A percentile compares a stretch with the other conserved stretches of the same genome.
phyloP scores from a whole-genome alignment of 169 alveolate genomes.

The Plasmodium yoelii region DNA sequence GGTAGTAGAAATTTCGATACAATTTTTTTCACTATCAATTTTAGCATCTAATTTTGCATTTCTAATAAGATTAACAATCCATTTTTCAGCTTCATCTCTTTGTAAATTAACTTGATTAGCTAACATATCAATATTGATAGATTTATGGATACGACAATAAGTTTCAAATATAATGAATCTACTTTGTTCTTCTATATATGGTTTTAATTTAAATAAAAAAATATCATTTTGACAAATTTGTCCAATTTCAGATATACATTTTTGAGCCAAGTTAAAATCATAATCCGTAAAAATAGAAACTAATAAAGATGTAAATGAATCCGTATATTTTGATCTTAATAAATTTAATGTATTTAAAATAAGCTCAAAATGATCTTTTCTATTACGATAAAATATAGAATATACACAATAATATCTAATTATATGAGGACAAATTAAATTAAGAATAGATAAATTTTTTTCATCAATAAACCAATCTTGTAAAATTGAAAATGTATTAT shows the following conservation, averaged over 20 bases:
- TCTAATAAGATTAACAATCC: constrained; percentile 93
- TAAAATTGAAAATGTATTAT: constrained; percentile 82
- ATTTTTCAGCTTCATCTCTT: constrained; percentile 91
- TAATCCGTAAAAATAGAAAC: constrained; percentile 90
- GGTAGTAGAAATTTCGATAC: constrained; percentile 92
- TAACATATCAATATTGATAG: constrained; percentile 90
- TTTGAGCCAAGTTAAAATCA: constrained; percentile 92
- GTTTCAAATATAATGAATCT: constrained; percentile 92
- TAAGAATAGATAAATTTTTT: constrained; percentile 83
- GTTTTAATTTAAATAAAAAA: constrained; percentile 89
- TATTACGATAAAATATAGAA: constrained; percentile 84
- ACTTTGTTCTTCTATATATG: constrained; percentile 90
- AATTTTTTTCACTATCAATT: constrained; percentile 92
- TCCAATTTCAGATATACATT: constrained; percentile 84
- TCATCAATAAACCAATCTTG: constrained; percentile 88
- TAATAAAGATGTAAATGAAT: constrained; percentile 91
- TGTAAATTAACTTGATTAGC: constrained; percentile 91
- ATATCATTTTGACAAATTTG: constrained; percentile 85
- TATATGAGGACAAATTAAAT: constrained; percentile 85
- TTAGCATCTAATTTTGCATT: constrained; percentile 91
- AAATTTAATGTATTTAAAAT: constrained; percentile 83
- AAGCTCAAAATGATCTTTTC: constrained; percentile 87
- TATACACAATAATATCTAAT: constrained; percentile 87
- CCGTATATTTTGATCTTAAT: constrained; percentile 86
- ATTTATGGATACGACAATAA: constrained; percentile 93